Conservation (phyloP, 2,329 filamentous ascomycete species). For the Seiridium cupressi region DNA sequence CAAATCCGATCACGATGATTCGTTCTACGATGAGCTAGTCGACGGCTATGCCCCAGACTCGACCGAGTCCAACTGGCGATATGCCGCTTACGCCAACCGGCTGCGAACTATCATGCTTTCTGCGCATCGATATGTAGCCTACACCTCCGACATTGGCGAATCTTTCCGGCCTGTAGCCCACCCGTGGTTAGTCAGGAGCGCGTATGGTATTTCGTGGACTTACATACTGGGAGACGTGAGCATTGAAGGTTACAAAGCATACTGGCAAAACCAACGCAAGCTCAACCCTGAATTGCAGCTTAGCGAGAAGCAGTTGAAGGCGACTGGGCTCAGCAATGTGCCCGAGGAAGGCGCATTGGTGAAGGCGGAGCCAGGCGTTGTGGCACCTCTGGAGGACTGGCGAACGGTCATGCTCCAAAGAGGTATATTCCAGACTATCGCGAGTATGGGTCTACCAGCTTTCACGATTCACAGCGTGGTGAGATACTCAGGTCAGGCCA, state of each 20-base stretch:
- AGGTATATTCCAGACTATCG: conserved; percentile 84
- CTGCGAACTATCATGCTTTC: conserved; percentile 83
- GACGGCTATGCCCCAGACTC: conserved; percentile 76
- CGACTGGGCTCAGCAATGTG: conserved; percentile 40
- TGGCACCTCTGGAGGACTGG: conserved; percentile 82
- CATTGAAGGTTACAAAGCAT: conserved; percentile 94
- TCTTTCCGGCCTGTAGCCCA: conserved; percentile 93
- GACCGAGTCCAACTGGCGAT: conserved; percentile 82
- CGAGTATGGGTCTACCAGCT: conserved; percentile 90
- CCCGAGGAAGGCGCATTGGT: conserved; percentile 26
- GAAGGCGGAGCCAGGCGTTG: conserved; percentile 35
- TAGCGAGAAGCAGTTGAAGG: conserved; percentile 45
- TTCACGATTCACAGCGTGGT: conserved; percentile 95
- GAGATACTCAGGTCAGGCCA: conserved; percentile 78
- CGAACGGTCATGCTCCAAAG: conserved; percentile 87
- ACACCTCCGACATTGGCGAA: conserved; percentile 95
- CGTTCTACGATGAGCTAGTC: conserved; percentile 73
- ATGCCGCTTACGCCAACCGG: conserved; percentile 87
- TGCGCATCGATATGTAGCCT: conserved; percentile 94
- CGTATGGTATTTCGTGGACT: conserved; percentile 89
- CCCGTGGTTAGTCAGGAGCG: conserved; percentile 73
- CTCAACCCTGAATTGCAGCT: conserved; percentile 66
- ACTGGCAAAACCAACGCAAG: conserved; percentile 77
- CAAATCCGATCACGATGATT: conserved; percentile 61
- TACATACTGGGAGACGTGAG: conserved; percentile 89